Base-by-base conservation (phyloP, 225 moss, liverwort and hornwort species). In the Climacium dendroides region DNA sequence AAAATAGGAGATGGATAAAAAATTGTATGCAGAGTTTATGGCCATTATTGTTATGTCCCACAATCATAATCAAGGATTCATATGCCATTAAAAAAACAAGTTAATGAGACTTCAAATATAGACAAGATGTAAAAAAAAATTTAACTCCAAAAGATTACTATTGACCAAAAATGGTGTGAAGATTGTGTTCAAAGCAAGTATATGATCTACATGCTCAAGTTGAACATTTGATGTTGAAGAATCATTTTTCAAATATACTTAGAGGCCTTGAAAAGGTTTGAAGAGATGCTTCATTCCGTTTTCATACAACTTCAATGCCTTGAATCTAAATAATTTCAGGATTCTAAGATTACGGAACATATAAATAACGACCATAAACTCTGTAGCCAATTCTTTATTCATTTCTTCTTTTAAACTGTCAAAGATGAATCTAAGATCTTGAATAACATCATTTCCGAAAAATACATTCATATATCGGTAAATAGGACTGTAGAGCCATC, bases 241-340 rank as follows among this genome's bases (percentile, higher is more conserved):
- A 66, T 0, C 35, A 35, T 19, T 19, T 19, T 35, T 19, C 0
- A 37, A 37, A 4, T 22, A 7, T 3, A 67, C 4, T 67, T n/a
- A 3, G 2, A 23, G 2, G 18, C 22, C 2, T 37, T 67, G 2
- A 2, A 67, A 37, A 37, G 4, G 5, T 4, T 22, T 37, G 0
- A 7, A 23, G 1, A 24, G 2, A 24, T 69, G 0, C 1, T 69
- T 0, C 5, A 70, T 25, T 37, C 1, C 2, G 11, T 11, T 5
- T 37, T 2, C 1, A 0, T 67, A 0, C 1, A 41, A 8, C 5
- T 70, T 20, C 0, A 3, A 4, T 0, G 0, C 13, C 3, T 24
- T 1, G 0, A 69, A 13, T 39, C 0, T 1, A 1, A 69, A 70
- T 41, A 14, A 69, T 39, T 39, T 7, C 2, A 70, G 3, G 25